A percentile compares a stretch with the other conserved stretches of the same genome.
These are phyloP conservation scores for Cryptosporidium baileyi DNA, from an alignment of 169 alveolate species.

Conservation along the genomic window DNA sequence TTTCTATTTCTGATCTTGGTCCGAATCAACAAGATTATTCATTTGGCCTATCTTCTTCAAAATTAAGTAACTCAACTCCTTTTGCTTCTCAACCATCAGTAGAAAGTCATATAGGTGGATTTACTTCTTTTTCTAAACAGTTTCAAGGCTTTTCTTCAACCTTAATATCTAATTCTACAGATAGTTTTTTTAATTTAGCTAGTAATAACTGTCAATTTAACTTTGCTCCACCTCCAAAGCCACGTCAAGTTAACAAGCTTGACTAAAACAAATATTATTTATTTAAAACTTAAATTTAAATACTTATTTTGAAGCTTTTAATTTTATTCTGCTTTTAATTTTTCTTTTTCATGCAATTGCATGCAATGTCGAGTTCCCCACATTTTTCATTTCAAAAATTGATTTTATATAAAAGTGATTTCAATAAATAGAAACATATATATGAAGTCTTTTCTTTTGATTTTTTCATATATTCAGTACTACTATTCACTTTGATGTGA, in stretches of 20 bases:
- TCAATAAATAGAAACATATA: no score
- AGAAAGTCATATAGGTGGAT: constrained; percentile 14
- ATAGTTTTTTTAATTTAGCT: neutral
- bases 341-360: neutral
- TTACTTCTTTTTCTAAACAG: neutral
- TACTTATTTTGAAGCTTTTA: neutral
- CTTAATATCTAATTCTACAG: neutral
- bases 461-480: neutral
- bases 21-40: neutral
- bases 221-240: constrained; percentile 69
- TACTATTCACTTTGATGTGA: neutral
- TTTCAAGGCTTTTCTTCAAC: constrained; percentile 22
- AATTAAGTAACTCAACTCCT: neutral
- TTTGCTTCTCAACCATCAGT: neutral
- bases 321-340: neutral
- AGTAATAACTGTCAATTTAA: neutral
- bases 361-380: constrained; percentile 38
- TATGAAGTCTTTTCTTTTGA: no score
- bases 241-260: constrained; percentile 67
- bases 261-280: constrained; percentile 6
- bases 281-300: neutral
- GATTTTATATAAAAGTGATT: neutral
- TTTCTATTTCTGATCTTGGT: neutral
- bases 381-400: neutral
- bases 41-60: neutral